Base-by-base conservation (phyloP, 2,329 filamentous ascomycete genomes). In the Chaetomium globosum region DNA sequence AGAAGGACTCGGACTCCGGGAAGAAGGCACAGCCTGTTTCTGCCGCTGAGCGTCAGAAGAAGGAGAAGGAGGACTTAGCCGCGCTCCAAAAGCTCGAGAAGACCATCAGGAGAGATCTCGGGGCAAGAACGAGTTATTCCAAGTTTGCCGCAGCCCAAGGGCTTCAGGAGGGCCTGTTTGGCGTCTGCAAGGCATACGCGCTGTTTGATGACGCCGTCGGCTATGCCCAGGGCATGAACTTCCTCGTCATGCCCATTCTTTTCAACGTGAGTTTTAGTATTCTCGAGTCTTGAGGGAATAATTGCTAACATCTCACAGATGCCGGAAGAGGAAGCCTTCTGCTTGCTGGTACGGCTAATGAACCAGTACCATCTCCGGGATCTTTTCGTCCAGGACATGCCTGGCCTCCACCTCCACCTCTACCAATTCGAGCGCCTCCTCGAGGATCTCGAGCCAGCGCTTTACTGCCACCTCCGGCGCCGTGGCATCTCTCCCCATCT, bases 141-240 rank as follows among this genome's bases (percentile, higher is more conserved):
- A 98, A 97, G 77, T 97, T 96, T 78, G 90, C 96, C 67, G 90
- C 93, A 68, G 91, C 93, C 39, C 90, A 93, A 67, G 93, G 93
- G 39, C 87, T 97, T 52, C 95, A 98, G 77, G 95, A 98, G 73
- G 91, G 92, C 9, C 84, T 99, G 10, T 98, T 97, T 77, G 93
- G 93, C 46, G 87, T 99, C 43, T 99, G 95, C 81, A 99, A 98
- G 78, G 93, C 95, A 1, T 99, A 99, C 78, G 95, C 95, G 16
- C 82, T 99, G 33, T 98, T 93, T 72, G 95, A 99, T 73, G 93
- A 97, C 73, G 90, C 84, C 8, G 95, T 99, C 43, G 94, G 95
- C 36, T 99, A 99, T 77, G 94, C 96, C 0, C 95, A 99, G 77
- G 95, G 95, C 74, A 97, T 99, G 91, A 99, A 98, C 75, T 99